phyloP scores from a whole-genome alignment of 1,284 basidiomycete genomes.

The Tetrapyrgos nigripes region DNA sequence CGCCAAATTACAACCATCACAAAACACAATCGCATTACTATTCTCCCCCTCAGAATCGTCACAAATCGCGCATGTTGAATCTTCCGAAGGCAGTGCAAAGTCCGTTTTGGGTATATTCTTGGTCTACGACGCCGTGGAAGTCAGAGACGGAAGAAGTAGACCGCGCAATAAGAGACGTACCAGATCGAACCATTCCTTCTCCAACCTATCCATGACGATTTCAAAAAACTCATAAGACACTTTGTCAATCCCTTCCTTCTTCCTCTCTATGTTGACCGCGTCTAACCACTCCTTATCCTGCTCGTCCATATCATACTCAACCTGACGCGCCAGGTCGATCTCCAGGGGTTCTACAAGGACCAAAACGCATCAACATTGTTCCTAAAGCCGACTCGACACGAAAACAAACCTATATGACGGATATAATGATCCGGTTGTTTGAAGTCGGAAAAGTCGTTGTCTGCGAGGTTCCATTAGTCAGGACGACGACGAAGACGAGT shows the following conservation, averaged over 20 bases:
- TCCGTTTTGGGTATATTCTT: constrained; percentile 90
- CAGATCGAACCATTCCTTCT: constrained; percentile 99
- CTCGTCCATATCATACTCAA: constrained; percentile 99
- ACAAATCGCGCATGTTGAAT: constrained; percentile 95
- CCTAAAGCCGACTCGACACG: neutral
- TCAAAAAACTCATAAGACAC: constrained; percentile 92
- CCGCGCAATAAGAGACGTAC: constrained; percentile 47
- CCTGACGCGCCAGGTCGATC: constrained; percentile 89
- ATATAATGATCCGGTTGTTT: constrained; percentile 86
- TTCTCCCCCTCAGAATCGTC: constrained; percentile 99
- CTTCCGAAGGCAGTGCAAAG: constrained; percentile 85
- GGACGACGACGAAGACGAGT: no score
- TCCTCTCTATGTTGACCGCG: constrained; percentile 82
- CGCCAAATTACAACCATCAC: constrained; percentile 98
- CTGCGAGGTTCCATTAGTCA: neutral
- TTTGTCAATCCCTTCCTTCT: constrained; percentile 76
- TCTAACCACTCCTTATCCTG: constrained; percentile 99
- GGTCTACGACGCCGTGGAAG: constrained; percentile 56
- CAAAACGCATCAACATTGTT: neutral
- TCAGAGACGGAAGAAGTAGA: constrained; percentile 1
- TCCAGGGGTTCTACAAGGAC: constrained; percentile 83
- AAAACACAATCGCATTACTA: constrained; percentile 99
- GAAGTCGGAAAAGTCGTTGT: constrained; percentile 77
- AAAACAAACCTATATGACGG: constrained; percentile 79
- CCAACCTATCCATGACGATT: constrained; percentile 95